Percentiles rank a stretch among this genome's conserved stretches.
Evolutionary conservation across 2,329 filamentous ascomycete genomes (phyloP).

Genomic region (Chrysosporium queenslandicum): DNA sequence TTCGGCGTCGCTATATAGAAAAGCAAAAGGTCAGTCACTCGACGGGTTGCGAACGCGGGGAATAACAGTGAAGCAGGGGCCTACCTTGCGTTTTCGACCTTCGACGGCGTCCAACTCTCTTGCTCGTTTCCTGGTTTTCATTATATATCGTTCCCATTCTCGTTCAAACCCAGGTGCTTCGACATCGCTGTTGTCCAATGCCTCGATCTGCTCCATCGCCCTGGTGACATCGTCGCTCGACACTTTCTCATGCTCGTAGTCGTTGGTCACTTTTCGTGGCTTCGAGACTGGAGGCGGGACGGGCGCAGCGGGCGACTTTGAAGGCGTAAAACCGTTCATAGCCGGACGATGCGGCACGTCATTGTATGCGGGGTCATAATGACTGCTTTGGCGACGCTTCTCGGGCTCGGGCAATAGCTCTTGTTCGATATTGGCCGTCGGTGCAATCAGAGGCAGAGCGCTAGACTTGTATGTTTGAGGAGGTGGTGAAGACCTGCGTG

Average conservation of each 20-base stretch:
- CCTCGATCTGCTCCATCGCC: constrained; percentile 51
- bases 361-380: constrained; percentile 19
- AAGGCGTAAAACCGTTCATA: constrained; percentile 21
- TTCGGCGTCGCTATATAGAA: constrained; percentile 46
- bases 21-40: constrained; percentile 11
- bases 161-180: constrained; percentile 45
- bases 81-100: constrained; percentile 51
- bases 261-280: constrained; percentile 46
- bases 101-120: constrained; percentile 57
- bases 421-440: constrained; percentile 22
- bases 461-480: constrained; percentile 20
- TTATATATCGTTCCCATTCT: constrained; percentile 46
- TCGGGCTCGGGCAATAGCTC: constrained; percentile 23
- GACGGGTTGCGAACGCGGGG: background rate
- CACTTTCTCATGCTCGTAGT: constrained; percentile 58
- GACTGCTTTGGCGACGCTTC: constrained; percentile 21
- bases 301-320: constrained; percentile 17
- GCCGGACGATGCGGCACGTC: constrained; percentile 18
- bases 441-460: constrained; percentile 22
- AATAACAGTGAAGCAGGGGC: constrained; percentile 29
- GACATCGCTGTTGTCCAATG: constrained; percentile 47
- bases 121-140: constrained; percentile 54
- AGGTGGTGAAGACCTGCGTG: constrained; percentile 42
- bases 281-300: constrained; percentile 35
- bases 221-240: constrained; percentile 58